phyloP scores from a whole-genome alignment of 192 early-diverging fungal species.

The Coemansia guatemalensis region DNA sequence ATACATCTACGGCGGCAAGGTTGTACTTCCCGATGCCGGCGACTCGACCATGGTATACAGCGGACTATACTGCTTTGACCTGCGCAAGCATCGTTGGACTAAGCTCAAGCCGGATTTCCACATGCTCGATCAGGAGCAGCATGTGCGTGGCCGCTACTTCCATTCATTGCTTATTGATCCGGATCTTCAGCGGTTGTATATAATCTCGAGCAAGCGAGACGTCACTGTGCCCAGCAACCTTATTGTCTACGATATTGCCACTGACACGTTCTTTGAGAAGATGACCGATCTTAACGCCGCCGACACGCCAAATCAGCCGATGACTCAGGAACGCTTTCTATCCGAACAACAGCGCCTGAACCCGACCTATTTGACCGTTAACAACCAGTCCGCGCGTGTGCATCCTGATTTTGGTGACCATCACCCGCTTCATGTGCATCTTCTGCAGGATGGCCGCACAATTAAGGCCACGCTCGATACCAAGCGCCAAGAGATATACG shows the following conservation, averaged over 20 bases:
- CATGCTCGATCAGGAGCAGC: conserved; percentile 52
- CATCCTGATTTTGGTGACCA: conserved; percentile 20
- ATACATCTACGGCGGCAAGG: conserved; percentile 92
- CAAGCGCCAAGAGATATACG: conserved; percentile 79
- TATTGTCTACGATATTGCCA: conserved; percentile 79
- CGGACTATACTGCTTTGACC: conserved; percentile 84
- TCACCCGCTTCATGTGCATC: conserved; percentile 37
- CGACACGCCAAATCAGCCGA: conserved; percentile 18
- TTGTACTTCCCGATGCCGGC: conserved; percentile 62
- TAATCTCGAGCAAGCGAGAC: conserved; percentile 87
- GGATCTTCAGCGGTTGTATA: conserved; percentile 69
- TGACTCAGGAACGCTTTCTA: conserved; percentile 44
- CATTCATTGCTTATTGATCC: conserved; percentile 89
- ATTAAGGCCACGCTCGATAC: conserved; percentile 76
- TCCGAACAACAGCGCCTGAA: conserved; percentile 32
- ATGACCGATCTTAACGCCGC: conserved; percentile 25
- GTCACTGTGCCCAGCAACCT: conserved; percentile 81
- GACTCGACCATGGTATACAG: conserved; percentile 69
- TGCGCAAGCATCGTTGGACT: conserved; percentile 68
- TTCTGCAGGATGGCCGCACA: conserved; percentile 48
- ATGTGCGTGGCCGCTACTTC: conserved; percentile 83
- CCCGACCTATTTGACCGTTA: conserved; percentile 11
- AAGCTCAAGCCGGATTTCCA: conserved; percentile 68
- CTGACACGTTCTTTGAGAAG: conserved; percentile 73
- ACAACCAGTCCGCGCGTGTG: conserved; percentile 7